Conservation (phyloP, 164 flowering plant species). For the grape (Vitis vinifera) region DNA sequence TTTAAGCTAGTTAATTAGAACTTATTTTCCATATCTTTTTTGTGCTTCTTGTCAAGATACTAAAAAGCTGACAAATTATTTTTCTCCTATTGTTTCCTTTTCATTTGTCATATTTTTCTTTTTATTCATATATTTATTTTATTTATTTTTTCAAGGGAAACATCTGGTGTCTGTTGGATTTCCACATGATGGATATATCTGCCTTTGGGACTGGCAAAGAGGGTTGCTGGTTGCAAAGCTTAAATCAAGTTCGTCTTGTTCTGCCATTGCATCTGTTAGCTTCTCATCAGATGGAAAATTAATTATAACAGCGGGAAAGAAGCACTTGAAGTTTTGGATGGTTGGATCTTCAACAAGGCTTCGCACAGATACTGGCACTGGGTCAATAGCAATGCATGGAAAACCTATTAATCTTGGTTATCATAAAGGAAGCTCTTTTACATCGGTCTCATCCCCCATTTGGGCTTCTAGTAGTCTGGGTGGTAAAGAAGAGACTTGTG, state of each 20-base stretch:
- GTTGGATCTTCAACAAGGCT: constrained; percentile 39
- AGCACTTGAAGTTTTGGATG: constrained; percentile 67
- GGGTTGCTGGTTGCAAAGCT: constrained; percentile 45
- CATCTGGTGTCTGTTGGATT: constrained; percentile 68
- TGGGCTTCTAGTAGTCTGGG: constrained; percentile 15
- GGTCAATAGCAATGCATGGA: constrained; percentile 36
- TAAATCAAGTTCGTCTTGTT: constrained; percentile 55
- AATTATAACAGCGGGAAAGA: constrained; percentile 64
- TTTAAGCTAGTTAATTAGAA: constrained; percentile 11
- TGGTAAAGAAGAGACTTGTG: constrained; percentile 21
- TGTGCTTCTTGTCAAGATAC: background rate
- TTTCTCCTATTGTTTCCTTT: background rate
- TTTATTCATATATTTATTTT: background rate
- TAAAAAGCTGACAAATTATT: background rate
- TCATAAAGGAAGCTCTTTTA: constrained; percentile 55
- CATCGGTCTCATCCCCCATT: constrained; percentile 42
- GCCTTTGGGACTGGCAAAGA: constrained; percentile 69
- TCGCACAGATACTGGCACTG: constrained; percentile 26
- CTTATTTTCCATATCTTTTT: background rate
- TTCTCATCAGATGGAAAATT: constrained; percentile 60
- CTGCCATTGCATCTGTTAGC: constrained; percentile 45
- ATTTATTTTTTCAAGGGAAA: constrained; percentile 39
- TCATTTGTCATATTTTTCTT: background rate
- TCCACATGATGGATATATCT: constrained; percentile 57
- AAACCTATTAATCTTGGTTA: constrained; percentile 50